Evolutionary conservation across 345 rosid species (phyloP), one percentile per base, ranked within the genome.

Genomic region (Anastatica hierochuntica): DNA sequence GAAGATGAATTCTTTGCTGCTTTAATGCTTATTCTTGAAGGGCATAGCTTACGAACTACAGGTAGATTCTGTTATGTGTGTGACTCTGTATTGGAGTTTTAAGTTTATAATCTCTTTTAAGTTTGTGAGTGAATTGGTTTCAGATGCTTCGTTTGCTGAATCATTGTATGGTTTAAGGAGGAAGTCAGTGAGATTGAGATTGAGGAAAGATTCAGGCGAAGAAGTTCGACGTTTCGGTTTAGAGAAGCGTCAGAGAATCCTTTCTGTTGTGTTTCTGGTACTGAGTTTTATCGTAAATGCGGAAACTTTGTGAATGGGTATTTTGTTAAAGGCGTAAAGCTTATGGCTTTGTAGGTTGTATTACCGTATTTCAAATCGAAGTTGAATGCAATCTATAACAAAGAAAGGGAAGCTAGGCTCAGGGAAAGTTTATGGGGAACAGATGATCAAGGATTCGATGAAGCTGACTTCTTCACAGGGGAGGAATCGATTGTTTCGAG

Each of bases 131-230:
- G n/a, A n/a, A 24, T 24, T 35, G 33, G 3, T 42, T n/a, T n/a
- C 79, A 92, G 99, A 92, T 78, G 97, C 94, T 70, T 92, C 97
- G 11, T 92, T 92, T 73, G 69, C 99, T 34, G 99, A 88, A 60
- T 83, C 97, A 40, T 77, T 92, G 23, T 92, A 92, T 74, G 99
- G 99, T 35, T 74, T 92, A 74, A 76, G 99, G 69, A 88, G 99
- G 72, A 80, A 90, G 76, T 73, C 89, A 5, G 80, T 67, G 65
- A 79, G 64, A 56, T 73, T 92, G 61, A 78, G 57, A 67, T 63
- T 58, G 53, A 72, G 62, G 62, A 78, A 68, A 73, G 79, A 69
- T 34, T 58, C 74, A 1, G 52, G 60, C 37, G 78, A 85, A 67
- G 79, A 74, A 34, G 67, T 77, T 60, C 80, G 74, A 43, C 81